A percentile compares a stretch with the other conserved stretches of the same genome.
These are phyloP conservation scores for Cryptosporidium ryanae DNA, from an alignment of 169 alveolate species.

Conservation along the genomic window DNA sequence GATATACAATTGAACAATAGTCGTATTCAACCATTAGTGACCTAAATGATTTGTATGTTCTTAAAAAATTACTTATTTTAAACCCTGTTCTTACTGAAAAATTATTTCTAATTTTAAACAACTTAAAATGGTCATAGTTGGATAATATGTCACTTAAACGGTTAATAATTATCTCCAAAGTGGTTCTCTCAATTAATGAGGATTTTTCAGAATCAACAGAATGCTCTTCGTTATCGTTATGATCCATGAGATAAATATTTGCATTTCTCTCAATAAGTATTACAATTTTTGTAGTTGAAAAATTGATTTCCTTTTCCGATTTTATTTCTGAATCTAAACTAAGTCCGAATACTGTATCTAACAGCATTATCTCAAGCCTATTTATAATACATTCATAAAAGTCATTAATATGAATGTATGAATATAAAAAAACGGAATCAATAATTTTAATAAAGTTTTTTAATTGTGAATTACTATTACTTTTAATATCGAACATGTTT, in stretches of 20 bases:
- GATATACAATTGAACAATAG: too few relatives aligned
- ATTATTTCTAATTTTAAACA: not conserved
- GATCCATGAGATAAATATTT: not conserved
- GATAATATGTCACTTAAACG: not conserved
- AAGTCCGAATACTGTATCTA: too few relatives aligned
- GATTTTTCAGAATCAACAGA: not conserved
- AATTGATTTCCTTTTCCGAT: too few relatives aligned
- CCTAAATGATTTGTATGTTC: not conserved
- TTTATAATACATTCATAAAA: too few relatives aligned
- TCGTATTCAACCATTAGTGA: too few relatives aligned
- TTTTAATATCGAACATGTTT: too few relatives aligned
- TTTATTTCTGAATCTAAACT: too few relatives aligned
- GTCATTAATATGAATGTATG: too few relatives aligned
- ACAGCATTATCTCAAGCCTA: too few relatives aligned
- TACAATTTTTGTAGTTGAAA: slow-evolving; percentile 6
- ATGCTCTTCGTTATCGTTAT: not conserved
- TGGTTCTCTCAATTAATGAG: not conserved
- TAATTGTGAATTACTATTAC: too few relatives aligned
- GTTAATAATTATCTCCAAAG: not conserved
- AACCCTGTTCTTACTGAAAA: slow-evolving; percentile 19
- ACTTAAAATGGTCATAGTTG: not conserved
- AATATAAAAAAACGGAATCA: too few relatives aligned
- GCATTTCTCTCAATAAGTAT: slow-evolving; percentile 21
- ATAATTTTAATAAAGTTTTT: too few relatives aligned
- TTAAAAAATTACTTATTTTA: slow-evolving; percentile 35